Percentiles rank a stretch among this genome's conserved stretches.
These are phyloP conservation scores for Cryptosporidium muris DNA, from an alignment of 169 alveolate genomes.

Conservation along the genomic window DNA sequence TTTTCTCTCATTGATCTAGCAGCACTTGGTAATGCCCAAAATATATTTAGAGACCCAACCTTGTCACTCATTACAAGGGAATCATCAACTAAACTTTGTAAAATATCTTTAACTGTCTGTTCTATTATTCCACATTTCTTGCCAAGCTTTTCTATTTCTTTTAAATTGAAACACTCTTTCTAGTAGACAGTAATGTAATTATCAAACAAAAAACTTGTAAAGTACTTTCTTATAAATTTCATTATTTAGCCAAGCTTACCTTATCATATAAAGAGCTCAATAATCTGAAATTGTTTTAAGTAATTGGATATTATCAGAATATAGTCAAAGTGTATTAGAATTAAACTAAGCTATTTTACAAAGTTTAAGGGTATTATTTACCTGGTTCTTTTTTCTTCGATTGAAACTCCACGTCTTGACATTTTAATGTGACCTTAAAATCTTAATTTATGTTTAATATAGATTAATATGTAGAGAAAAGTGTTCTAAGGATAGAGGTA, in stretches of 20 bases:
- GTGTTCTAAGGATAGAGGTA: not conserved
- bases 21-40: slow-evolving; percentile 86
- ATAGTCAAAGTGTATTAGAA: not conserved
- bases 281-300: not conserved
- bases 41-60: slow-evolving; percentile 85
- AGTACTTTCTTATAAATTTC: not conserved
- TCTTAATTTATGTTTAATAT: no score
- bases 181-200: slow-evolving; percentile 1
- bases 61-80: slow-evolving; percentile 84
- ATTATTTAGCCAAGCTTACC: slow-evolving; percentile 13
- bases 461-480: no score
- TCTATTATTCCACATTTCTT: slow-evolving; percentile 81
- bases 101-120: slow-evolving; percentile 82
- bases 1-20: slow-evolving; percentile 52
- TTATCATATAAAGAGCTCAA: slow-evolving; percentile 64
- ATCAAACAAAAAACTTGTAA: not conserved
- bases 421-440: not conserved
- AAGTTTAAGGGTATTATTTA: not conserved
- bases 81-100: slow-evolving; percentile 82
- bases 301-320: not conserved
- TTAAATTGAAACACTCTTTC: slow-evolving; percentile 81
- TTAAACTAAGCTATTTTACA: not conserved
- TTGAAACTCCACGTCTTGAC: slow-evolving; percentile 70
- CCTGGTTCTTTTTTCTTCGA: slow-evolving; percentile 71
- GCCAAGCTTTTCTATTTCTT: slow-evolving; percentile 81